These are phyloP conservation scores for Diplocarpon mali DNA, from an alignment of 2,329 filamentous ascomycete genomes.

Conservation along the genomic window DNA sequence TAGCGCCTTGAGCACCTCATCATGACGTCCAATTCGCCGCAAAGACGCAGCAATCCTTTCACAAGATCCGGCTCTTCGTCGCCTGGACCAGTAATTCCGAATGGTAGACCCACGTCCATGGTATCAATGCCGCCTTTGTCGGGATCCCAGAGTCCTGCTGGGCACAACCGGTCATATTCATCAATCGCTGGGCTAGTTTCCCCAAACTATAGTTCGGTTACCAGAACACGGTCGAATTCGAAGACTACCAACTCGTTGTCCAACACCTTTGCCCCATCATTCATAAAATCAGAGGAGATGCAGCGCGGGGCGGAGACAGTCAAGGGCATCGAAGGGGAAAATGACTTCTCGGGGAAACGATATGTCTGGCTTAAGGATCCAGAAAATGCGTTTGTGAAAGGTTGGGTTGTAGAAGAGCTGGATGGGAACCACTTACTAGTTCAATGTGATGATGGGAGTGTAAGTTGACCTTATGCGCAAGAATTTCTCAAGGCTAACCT, in stretches of 20 bases:
- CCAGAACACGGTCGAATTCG: slow-evolving; percentile 47
- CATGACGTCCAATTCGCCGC: slow-evolving; percentile 49
- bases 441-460: slow-evolving; percentile 85
- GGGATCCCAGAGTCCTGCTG: slow-evolving; percentile 27
- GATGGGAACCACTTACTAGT: slow-evolving; percentile 61
- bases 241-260: slow-evolving; percentile 52
- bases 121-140: slow-evolving; percentile 39
- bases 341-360: slow-evolving; percentile 96
- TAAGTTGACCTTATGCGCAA: slow-evolving; percentile 34
- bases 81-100: slow-evolving; percentile 39
- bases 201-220: slow-evolving; percentile 18
- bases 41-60: slow-evolving; percentile 75
- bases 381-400: slow-evolving; percentile 78
- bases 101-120: slow-evolving; percentile 61
- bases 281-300: slow-evolving; percentile 82
- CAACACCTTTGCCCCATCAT: slow-evolving; percentile 87
- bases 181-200: slow-evolving; percentile 33
- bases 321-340: slow-evolving; percentile 83
- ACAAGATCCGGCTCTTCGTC: slow-evolving; percentile 58
- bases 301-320: slow-evolving; percentile 45
- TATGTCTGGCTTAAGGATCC: slow-evolving; percentile 96
- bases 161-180: slow-evolving; percentile 51
- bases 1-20: slow-evolving; percentile 23
- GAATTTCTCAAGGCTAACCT: slow-evolving; percentile 10
- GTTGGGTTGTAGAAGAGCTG: slow-evolving; percentile 80